Base-by-base conservation (phyloP, 2,329 filamentous ascomycete genomes). In the Blastomyces parvus region DNA sequence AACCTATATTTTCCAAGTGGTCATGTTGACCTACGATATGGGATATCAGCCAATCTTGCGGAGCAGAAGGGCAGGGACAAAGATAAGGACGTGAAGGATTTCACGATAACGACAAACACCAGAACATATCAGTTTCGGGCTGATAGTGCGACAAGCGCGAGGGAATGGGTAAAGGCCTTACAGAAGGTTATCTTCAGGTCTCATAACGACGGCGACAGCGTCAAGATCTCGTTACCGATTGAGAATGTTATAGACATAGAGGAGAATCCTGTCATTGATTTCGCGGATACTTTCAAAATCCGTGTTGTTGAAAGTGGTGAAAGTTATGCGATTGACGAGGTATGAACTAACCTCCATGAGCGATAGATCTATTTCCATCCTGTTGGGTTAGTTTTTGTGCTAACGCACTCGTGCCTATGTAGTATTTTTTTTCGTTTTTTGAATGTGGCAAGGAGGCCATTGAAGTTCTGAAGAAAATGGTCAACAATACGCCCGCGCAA, bases 341-440 rank as follows among this genome's bases (percentile, higher is more conserved):
- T 90, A 78, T 33, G 19, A 67, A 78, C 17, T n/a, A 25, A 64
- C 64, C 30, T 19, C 44, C 38, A 3, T 61, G 17, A 46, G 30
- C 27, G 30, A 56, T 22, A 56, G 7, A n/a, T 36, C 38, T 27
- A 36, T 19, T 44, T 38, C 2, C 60, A 30, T 44, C 14, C 13
- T 13, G 4, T 25, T 64, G 33, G 46, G 62, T 55, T 19, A 46
- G 25, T 13, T 13, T 13, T 27, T 30, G 7, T 44, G 56, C 70
- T 73, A 59, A 71, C 46, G 14, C 19, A n/a, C 7, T 2, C n/a
- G 9, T 55, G 13, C 19, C 30, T 36, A 7, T 56, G n/a, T 64
- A 92, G 86, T 97, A 97, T 74, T 97, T 95, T 74, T 97, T 99
- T 74, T 94, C 92, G 0, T 97, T 97, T 76, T 96, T 97, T 74